Evolutionary conservation across 148 eudicot species (phyloP).

Genomic region (Amaranthus palmeri): DNA sequence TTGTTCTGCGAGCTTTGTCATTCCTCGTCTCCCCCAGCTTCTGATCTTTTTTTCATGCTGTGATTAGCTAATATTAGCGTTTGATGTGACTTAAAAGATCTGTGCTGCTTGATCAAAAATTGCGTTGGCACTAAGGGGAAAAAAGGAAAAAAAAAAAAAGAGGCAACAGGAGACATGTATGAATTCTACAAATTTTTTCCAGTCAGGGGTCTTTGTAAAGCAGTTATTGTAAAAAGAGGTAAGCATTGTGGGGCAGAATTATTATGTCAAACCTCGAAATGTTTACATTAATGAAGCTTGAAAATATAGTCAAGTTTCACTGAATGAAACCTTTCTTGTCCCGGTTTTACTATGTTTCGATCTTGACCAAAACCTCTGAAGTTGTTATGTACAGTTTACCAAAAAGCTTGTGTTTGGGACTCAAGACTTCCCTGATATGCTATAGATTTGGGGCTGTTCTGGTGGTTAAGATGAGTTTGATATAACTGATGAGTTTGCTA

Average conservation of each 20-base stretch:
- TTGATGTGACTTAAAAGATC: conserved; percentile 13
- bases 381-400: conserved; percentile 4
- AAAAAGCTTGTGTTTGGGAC: conserved; percentile 5
- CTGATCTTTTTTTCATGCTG: conserved; percentile 14
- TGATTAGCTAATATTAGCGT: conserved; percentile 15
- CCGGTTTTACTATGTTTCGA: conserved; percentile 1
- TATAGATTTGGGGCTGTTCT: neutral
- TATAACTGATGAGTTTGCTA: neutral
- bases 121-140: neutral
- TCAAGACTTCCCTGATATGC: too few relatives aligned
- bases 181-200: conserved; percentile 29
- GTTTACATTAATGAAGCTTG: conserved; percentile 23
- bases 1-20: conserved; percentile 15
- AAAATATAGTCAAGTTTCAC: conserved; percentile 13
- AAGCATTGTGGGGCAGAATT: conserved; percentile 17
- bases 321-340: neutral
- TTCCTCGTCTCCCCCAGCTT: conserved; percentile 18
- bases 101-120: conserved; percentile 8
- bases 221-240: conserved; percentile 24
- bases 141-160: conserved; percentile 1
- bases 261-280: conserved; percentile 20
- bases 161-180: conserved; percentile 23
- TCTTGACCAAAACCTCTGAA: neutral
- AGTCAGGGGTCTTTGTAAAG: conserved; percentile 32
- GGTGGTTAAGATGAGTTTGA: neutral